phyloP scores from a whole-genome alignment of 148 eudicot genomes.

The Camellia granthamiana region DNA sequence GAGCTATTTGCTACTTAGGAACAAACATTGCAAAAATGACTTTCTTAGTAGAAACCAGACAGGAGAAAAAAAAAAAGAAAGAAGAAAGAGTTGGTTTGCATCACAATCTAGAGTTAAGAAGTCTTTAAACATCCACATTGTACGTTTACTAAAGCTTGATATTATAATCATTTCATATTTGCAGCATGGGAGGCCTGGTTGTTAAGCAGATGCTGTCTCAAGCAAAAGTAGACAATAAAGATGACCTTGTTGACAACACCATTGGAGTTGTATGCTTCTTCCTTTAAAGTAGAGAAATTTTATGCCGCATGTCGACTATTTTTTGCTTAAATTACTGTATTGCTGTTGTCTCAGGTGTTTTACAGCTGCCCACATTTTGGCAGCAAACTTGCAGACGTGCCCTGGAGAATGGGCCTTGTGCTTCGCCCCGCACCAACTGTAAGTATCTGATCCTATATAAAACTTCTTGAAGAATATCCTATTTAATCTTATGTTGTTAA shows the following conservation, averaged over 20 bases:
- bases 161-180: slow-evolving; percentile 17
- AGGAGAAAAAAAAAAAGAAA: neutral
- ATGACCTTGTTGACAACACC: slow-evolving; percentile 71
- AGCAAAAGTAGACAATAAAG: slow-evolving; percentile 65
- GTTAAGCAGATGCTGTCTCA: slow-evolving; percentile 94
- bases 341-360: slow-evolving; percentile 60
- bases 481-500: slow-evolving; percentile 6
- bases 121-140: neutral
- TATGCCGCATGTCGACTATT: neutral
- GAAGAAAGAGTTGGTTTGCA: neutral
- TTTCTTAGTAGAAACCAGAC: neutral
- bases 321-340: slow-evolving; percentile 1
- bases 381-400: slow-evolving; percentile 97
- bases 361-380: slow-evolving; percentile 99
- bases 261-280: slow-evolving; percentile 69
- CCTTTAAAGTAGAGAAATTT: neutral
- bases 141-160: neutral
- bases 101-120: neutral
- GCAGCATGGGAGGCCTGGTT: slow-evolving; percentile 99
- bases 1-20: neutral
- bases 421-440: slow-evolving; percentile 99
- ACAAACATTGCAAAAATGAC: neutral
- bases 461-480: neutral
- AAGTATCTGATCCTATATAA: slow-evolving; percentile 20
- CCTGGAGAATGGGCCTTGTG: slow-evolving; percentile 99